phyloP scores from a whole-genome alignment of 306 rosid species.

The Herpetospermum pedunculosum region DNA sequence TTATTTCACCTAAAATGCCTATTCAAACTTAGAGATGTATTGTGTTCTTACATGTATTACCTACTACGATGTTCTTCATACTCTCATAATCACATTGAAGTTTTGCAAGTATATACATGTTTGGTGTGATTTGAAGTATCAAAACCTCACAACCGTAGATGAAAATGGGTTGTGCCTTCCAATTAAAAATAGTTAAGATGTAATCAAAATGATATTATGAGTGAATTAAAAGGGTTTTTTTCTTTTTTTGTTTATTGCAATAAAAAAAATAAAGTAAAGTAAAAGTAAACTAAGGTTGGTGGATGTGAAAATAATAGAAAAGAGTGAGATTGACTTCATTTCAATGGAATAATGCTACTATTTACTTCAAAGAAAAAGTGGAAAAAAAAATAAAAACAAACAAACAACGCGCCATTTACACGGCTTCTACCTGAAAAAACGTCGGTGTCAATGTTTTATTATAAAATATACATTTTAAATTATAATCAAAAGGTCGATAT shows the following conservation, averaged over 20 bases:
- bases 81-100: no score
- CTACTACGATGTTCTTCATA: no score
- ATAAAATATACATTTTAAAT: no score
- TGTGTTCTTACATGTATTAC: no score
- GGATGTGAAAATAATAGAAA: not conserved
- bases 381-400: no score
- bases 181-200: not conserved
- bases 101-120: not conserved
- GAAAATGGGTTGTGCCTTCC: not conserved
- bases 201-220: not conserved
- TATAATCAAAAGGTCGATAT: no score
- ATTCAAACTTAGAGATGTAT: no score
- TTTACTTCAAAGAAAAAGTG: no score
- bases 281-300: not conserved
- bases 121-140: not conserved
- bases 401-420: no score
- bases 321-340: not conserved
- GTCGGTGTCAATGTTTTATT: no score
- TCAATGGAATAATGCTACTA: not conserved
- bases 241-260: not conserved
- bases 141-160: not conserved
- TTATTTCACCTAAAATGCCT: no score
- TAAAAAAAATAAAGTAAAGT: not conserved
- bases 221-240: not conserved
- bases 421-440: no score